A percentile compares a stretch with the other conserved stretches of the same genome.
Conservation (phyloP, 768 basidiomycete genomes). For the Tylopilus balloui region DNA sequence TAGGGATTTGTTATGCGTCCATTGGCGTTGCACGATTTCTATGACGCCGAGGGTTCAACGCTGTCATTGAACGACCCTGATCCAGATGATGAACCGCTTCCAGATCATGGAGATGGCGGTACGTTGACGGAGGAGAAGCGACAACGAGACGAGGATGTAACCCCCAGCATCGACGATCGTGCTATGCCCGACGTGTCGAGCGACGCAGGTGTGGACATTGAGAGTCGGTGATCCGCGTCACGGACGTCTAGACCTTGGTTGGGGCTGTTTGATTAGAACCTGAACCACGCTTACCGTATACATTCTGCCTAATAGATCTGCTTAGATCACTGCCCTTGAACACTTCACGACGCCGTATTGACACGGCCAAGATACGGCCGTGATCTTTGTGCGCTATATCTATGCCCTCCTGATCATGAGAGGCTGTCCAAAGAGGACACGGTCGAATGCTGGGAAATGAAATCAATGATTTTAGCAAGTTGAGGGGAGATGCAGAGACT, state of each 20-base stretch:
- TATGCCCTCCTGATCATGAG: too few species aligned
- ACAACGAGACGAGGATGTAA: not conserved
- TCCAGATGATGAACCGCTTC: slow-evolving; percentile 27
- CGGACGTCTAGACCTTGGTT: not conserved
- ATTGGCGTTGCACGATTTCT: slow-evolving; percentile 67
- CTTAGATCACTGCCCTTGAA: slow-evolving; percentile 3
- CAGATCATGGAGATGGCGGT: not conserved
- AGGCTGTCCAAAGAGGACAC: too few species aligned
- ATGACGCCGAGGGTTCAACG: slow-evolving; percentile 35
- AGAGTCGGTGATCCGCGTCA: slow-evolving; percentile 4
- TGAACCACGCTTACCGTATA: slow-evolving; percentile 6
- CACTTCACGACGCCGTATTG: not conserved
- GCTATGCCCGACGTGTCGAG: not conserved
- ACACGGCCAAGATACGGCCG: not conserved
- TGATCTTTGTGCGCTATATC: not conserved
- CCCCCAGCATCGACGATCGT: not conserved
- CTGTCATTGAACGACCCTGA: slow-evolving; percentile 24
- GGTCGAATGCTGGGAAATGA: too few species aligned
- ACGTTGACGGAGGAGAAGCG: not conserved
- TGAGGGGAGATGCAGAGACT: too few species aligned
- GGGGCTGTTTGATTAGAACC: not conserved
- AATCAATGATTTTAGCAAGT: too few species aligned
- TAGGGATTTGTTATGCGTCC: slow-evolving; percentile 80
- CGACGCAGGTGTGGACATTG: not conserved
- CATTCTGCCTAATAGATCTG: slow-evolving; percentile 6